Percentiles rank a stretch among this genome's conserved stretches.
These are phyloP conservation scores for Lithospermum erythrorhizon DNA, from an alignment of 257 asterid species.

Conservation along the genomic window DNA sequence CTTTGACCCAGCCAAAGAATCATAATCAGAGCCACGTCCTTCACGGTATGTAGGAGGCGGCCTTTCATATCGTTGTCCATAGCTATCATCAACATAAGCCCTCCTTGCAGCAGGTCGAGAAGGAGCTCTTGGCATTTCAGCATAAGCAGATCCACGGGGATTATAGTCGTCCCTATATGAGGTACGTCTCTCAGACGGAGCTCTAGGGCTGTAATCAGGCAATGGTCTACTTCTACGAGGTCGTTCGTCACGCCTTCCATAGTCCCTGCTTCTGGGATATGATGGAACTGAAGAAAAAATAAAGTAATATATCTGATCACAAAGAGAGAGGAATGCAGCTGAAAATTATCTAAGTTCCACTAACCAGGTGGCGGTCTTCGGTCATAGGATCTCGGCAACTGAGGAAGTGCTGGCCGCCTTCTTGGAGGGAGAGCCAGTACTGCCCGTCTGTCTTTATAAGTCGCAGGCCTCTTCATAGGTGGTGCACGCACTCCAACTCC, in stretches of 20 bases:
- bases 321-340: slow-evolving; percentile 5
- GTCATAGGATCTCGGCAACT: slow-evolving; percentile 63
- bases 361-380: slow-evolving; percentile 91
- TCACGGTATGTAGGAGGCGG: slow-evolving; percentile 73
- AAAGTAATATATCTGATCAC: slow-evolving; percentile 2
- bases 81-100: slow-evolving; percentile 73
- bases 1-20: slow-evolving; percentile 72
- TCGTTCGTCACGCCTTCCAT: slow-evolving; percentile 61
- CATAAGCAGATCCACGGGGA: slow-evolving; percentile 67
- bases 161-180: slow-evolving; percentile 69
- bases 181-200: slow-evolving; percentile 55
- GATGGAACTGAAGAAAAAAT: slow-evolving; percentile 39
- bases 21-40: slow-evolving; percentile 65
- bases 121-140: slow-evolving; percentile 62
- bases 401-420: slow-evolving; percentile 60
- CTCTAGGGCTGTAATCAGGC: slow-evolving; percentile 50
- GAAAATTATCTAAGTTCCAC: slow-evolving; percentile 4
- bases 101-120: slow-evolving; percentile 62
- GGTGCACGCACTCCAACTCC: slow-evolving; percentile 47
- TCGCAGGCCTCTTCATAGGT: slow-evolving; percentile 48
- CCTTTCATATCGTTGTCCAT: slow-evolving; percentile 75
- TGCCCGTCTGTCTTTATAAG: slow-evolving; percentile 66
- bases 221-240: slow-evolving; percentile 72
- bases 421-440: slow-evolving; percentile 57
- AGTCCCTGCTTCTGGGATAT: slow-evolving; percentile 76